Percentiles rank a stretch among this genome's conserved stretches.
Conservation (phyloP, 2,329 filamentous ascomycete genomes). For the Neofusicoccum sp. region DNA sequence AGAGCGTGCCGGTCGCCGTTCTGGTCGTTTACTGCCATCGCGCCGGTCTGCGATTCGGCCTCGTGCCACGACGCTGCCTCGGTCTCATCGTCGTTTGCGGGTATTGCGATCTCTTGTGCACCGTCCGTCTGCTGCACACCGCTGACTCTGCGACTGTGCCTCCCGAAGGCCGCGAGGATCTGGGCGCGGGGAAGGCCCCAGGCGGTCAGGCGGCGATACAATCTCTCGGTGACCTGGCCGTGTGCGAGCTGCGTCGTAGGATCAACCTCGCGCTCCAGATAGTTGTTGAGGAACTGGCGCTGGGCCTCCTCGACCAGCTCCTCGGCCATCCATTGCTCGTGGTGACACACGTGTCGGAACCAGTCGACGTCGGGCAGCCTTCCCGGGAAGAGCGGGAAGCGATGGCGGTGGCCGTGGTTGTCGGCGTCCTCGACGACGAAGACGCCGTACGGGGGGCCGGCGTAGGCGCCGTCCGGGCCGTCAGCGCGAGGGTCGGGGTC, state of each 20-base stretch:
- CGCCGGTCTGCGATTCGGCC: not conserved
- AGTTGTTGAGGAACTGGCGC: slow-evolving; percentile 11
- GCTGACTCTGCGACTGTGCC: not conserved
- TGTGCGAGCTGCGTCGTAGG: not conserved
- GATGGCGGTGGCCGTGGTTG: slow-evolving; percentile 2
- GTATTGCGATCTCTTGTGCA: not conserved
- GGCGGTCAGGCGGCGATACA: slow-evolving; percentile 1
- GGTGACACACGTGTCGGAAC: slow-evolving; percentile 8
- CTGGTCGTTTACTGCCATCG: slow-evolving; percentile 40
- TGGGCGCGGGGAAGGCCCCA: slow-evolving; percentile 11
- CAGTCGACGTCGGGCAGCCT: slow-evolving; percentile 7
- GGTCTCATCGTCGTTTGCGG: slow-evolving; percentile 19
- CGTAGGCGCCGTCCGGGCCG: not conserved
- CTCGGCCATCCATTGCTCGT: slow-evolving; percentile 3
- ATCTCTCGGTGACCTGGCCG: not conserved
- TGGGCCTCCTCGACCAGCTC: slow-evolving; percentile 7
- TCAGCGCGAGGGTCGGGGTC: not conserved
- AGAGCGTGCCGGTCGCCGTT: slow-evolving; percentile 68
- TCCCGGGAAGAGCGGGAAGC: slow-evolving; percentile 6
- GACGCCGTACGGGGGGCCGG: not conserved
- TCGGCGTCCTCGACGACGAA: slow-evolving; percentile 11
- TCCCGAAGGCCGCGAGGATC: not conserved
- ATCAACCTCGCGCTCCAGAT: slow-evolving; percentile 7
- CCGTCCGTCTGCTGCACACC: slow-evolving; percentile 1
- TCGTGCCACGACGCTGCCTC: slow-evolving; percentile 29